Evolutionary conservation across 2,329 filamentous ascomycete genomes (phyloP), one percentile per base, ranked within the genome.

Genomic region (Fusarium guadeloupense): DNA sequence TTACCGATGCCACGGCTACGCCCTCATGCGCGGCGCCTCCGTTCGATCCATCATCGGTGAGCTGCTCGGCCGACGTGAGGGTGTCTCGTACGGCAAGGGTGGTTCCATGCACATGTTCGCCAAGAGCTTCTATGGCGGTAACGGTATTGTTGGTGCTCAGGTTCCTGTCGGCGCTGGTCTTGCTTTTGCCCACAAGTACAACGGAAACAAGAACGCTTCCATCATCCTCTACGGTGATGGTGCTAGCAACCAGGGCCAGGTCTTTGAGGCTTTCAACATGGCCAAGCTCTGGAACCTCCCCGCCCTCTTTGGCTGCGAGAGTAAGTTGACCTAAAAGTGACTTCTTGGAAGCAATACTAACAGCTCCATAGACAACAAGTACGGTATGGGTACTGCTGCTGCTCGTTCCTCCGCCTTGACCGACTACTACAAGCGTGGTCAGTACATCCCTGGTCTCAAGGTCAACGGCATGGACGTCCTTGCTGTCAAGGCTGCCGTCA

Each of bases 221-320:
- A 85, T 99, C 69, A 87, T 94, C 66, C 86, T 99, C 56, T 99
- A 99, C 80, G 95, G 95, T 84, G 95, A 99, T 73, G 95, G 95
- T 85, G 95, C 95, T 68, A 92, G 90, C 85, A 99, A 99, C 85
- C 95, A 99, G 85, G 95, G 95, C 67, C 95, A 99, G 82, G 95
- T 99, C 71, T 99, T 99, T 74, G 95, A 99, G 85, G 93, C 95
- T 62, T 99, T 96, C 88, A 99, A 99, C 89, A 99, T 99, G 95
- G 95, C 95, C 64, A 98, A 98, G 87, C 89, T 99, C 69, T 99
- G 95, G 95, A 93, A 95, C 72, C 84, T 99, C 41, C 95, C 95
- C 50, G 87, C 93, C 69, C 90, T 99, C 69, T 99, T 99, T 76
- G 93, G 92, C 70, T 99, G 95, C 80, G 95, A 99, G 85, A 99